Evolutionary conservation across 129 eudicot genomes (phyloP), one percentile per base, ranked within the genome.

Genomic region (Flaveria sonorensis): DNA sequence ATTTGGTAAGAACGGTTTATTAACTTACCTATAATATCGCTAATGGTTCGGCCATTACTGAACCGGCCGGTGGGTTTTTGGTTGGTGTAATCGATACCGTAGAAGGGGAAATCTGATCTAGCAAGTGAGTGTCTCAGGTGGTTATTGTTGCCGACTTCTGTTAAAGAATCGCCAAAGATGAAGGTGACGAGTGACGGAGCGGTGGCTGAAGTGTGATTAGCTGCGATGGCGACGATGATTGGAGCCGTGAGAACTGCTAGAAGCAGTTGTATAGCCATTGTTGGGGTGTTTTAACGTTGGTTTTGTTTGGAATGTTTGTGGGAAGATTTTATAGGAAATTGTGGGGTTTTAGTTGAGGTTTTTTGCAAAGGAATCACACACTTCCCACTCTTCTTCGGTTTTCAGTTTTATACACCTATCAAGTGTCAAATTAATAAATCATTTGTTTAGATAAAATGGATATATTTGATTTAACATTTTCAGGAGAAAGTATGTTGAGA

Each of bases 111-210:
- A 80, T 92, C 87, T 8, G 96, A 86, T 77, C 81, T 90, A 6
- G 98, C 98, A 6, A 92, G 96, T 10, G 98, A 88, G 77, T 72
- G 80, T 63, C 76, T 77, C 63, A 92, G 45, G 77, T 79, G 80
- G 36, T 92, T 92, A 81, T 92, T 92, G 80, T 92, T 92, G 42
- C 98, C 98, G 3, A 92, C 98, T 89, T 92, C 98, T 16, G 98
- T 85, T 71, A 90, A 86, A 2, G 98, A 92, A 71, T 92, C 98
- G 0, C 98, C 98, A 39, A 92, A 92, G 36, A 92, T 63, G 82
- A 75, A 92, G 2, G 98, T 92, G 47, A 92, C 84, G 6, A 85
- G 51, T 10, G 87, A 47, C 26, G 88, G 61, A 36, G 40, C 40
- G 11, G 81, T 39, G 23, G 81, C 70, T 0, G 78, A 70, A 32